Evolutionary conservation across 441 rosid species (phyloP).

Genomic region (Adansonia gregorii): DNA sequence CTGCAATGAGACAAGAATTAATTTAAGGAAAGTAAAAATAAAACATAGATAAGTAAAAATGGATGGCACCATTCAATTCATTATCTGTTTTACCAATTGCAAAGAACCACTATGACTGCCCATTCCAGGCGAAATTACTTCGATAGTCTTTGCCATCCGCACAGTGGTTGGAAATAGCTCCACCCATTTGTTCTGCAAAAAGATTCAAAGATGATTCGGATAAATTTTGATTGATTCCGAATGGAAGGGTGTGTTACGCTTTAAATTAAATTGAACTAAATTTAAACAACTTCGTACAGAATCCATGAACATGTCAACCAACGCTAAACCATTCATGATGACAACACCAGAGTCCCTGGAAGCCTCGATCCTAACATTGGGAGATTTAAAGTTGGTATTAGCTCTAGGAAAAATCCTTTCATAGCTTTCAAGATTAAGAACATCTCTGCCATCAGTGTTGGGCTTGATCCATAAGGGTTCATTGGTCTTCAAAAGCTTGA

Average conservation of each 20-base stretch:
- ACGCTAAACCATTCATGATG: constrained; percentile 75
- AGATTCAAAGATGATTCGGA: constrained; percentile 2
- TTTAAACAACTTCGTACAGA: constrained; percentile 49
- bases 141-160: constrained; percentile 67
- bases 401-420: constrained; percentile 69
- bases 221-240: neutral
- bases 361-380: constrained; percentile 70
- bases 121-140: constrained; percentile 73
- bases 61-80: neutral
- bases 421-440: constrained; percentile 70
- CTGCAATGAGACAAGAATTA: constrained; percentile 41
- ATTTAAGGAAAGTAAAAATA: neutral
- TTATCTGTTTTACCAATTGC: constrained; percentile 63
- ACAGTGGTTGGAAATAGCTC: constrained; percentile 84
- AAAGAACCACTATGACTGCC: constrained; percentile 70
- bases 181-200: constrained; percentile 68
- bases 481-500: constrained; percentile 76
- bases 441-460: constrained; percentile 53
- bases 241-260: neutral
- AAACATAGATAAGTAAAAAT: neutral
- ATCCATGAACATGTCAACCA: constrained; percentile 94
- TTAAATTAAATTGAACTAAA: no score
- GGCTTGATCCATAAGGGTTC: constrained; percentile 84
- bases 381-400: constrained; percentile 57
- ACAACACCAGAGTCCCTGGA: constrained; percentile 90